Evolutionary conservation across 345 rosid species (phyloP), one percentile per base, ranked within the genome.

Genomic region (Passiflora organensis): DNA sequence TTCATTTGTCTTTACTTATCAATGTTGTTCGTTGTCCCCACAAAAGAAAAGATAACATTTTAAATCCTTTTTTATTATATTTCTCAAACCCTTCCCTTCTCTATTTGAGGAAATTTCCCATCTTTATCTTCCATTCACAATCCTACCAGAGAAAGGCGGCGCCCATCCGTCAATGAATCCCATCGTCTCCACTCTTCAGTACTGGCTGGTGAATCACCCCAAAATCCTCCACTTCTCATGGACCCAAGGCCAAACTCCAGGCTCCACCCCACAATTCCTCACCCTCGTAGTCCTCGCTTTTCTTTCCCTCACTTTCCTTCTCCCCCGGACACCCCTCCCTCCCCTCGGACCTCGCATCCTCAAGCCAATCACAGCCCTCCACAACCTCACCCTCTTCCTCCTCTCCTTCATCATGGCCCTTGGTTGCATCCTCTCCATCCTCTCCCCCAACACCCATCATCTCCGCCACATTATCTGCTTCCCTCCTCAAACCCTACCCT

Each of bases 331-430:
- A 47, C 55, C 71, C 23, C 76, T 74, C 6, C 22, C 48, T 11
- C 34, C 60, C 43, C 58, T 72, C n/a, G 57, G 58, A 5, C 56
- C 85, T 8, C 60, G 28, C 22, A 18, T 85, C 68, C 79, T 83
- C 64, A 84, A 82, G 70, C 82, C 86, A 24, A 73, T 87, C 74
- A 75, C 95, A 0, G 87, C 89, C 72, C 11, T 82, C 62, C 97
- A 91, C 55, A 85, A 79, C 78, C 62, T 91, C 58, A 41, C 63
- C 63, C 91, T 87, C 63, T 58, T 64, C 60, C 68, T 79, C 49
- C 67, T 87, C 53, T 91, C 96, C 32, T 51, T 80, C 52, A 34
- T 63, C 76, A 83, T 87, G 89, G 85, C 97, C 66, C 5, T 69
- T 6, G 96, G 97, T 10, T 70, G 82, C 82, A 60, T 70, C 20